Conservation (phyloP, 164 flowering plant species). For the Paratinospora sagittata region DNA sequence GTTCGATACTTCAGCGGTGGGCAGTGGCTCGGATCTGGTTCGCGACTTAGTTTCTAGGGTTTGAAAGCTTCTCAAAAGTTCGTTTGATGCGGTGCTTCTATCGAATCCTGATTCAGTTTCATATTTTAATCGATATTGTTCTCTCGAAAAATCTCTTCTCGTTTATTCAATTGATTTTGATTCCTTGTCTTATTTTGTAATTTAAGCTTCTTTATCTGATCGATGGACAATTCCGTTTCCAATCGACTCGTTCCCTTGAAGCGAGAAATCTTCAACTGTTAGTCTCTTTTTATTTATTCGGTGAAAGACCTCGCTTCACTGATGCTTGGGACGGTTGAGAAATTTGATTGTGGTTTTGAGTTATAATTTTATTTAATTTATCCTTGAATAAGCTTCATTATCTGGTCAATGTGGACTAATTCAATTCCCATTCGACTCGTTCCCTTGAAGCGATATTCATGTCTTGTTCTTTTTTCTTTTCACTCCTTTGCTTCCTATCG, state of each 20-base stretch:
- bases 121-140: not conserved
- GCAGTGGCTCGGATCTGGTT: not conserved
- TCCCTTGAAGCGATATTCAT: constrained; percentile 24
- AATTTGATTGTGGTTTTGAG: not conserved
- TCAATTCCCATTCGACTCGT: constrained; percentile 17
- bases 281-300: not conserved
- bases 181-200: too few relatives aligned
- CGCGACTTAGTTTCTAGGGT: not conserved
- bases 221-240: constrained; percentile 1
- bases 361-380: too few relatives aligned
- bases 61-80: not conserved
- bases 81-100: not conserved
- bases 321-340: not conserved
- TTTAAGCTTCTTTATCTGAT: constrained; percentile 19
- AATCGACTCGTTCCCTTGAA: constrained; percentile 26
- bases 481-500: constrained; percentile 8
- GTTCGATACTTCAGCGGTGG: not conserved
- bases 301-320: not conserved
- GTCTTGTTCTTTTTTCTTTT: not conserved
- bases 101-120: too few relatives aligned
- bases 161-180: not conserved
- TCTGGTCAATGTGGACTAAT: constrained; percentile 9
- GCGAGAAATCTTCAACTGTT: constrained; percentile 6
- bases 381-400: constrained; percentile 13
- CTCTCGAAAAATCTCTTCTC: not conserved